phyloP scores from a whole-genome alignment of 345 rosid species.

The Anacardium occidentale region DNA sequence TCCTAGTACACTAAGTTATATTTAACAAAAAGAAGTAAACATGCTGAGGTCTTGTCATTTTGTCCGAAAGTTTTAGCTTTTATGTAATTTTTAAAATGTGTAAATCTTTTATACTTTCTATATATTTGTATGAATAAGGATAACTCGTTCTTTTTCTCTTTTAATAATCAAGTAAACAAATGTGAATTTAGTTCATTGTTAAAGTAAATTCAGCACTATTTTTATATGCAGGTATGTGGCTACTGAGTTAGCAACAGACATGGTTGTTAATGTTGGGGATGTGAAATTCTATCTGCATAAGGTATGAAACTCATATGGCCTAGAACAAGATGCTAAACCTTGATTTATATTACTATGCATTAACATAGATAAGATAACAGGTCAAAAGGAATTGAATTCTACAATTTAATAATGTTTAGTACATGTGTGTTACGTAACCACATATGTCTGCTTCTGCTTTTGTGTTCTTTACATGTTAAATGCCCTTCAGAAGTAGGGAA shows the following conservation, averaged over 20 bases:
- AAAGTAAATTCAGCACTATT: conserved; percentile 9
- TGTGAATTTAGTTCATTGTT: conserved; percentile 5
- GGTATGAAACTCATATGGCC: conserved; percentile 40
- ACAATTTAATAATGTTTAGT: not conserved
- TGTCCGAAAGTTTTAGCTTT: not conserved
- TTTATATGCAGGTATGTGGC: conserved; percentile 52
- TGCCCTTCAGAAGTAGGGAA: not conserved
- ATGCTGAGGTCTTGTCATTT: not conserved
- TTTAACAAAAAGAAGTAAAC: not conserved
- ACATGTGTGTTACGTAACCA: not conserved
- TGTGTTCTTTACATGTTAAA: not conserved
- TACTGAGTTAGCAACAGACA: conserved; percentile 62
- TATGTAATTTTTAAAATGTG: not conserved
- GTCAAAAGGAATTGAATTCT: not conserved
- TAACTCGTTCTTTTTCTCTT: no score
- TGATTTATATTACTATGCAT: not conserved
- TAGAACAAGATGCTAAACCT: conserved; percentile 6
- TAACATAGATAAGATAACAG: not conserved
- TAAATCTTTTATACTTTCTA: not conserved
- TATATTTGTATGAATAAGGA: not conserved
- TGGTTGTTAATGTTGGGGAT: conserved; percentile 49
- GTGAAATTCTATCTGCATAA: conserved; percentile 68
- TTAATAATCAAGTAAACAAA: not conserved
- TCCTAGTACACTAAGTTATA: no score
- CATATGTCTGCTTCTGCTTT: not conserved